Conservation (phyloP, 805 yeast species). For the Ogataea glucozyma region DNA sequence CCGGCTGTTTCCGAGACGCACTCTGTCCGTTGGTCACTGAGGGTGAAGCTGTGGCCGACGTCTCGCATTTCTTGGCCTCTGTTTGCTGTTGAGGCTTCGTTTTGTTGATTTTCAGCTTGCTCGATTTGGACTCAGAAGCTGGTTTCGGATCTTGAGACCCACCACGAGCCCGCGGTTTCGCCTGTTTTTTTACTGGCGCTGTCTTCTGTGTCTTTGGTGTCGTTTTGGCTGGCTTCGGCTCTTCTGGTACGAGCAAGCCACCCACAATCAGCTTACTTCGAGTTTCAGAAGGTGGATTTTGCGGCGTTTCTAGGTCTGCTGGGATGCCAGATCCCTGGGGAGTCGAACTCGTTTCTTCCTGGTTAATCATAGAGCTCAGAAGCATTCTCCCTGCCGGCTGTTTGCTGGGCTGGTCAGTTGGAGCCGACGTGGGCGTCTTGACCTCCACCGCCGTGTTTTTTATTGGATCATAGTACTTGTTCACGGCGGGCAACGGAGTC, state of each 20-base stretch:
- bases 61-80: not conserved
- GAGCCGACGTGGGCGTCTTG: constrained; percentile 1
- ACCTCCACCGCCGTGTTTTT: constrained; percentile 11
- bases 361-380: constrained; percentile 29
- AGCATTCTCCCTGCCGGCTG: constrained; percentile 22
- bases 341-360: constrained; percentile 15
- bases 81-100: constrained; percentile 3
- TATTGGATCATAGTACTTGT: constrained; percentile 20
- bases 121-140: constrained; percentile 2
- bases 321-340: not conserved
- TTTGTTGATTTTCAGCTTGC: not conserved
- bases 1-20: constrained; percentile 8
- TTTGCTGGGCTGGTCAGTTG: not conserved
- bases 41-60: not conserved
- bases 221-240: constrained; percentile 1
- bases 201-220: constrained; percentile 7
- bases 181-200: constrained; percentile 7
- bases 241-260: constrained; percentile 16
- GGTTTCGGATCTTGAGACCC: too few species aligned
- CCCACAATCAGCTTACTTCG: constrained; percentile 16
- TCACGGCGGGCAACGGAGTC: not conserved
- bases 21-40: too few species aligned
- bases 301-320: not conserved
- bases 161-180: constrained; percentile 6
- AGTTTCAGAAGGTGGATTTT: not conserved